Conservation (phyloP, 805 yeast genomes). For the Starmerella kuoi region DNA sequence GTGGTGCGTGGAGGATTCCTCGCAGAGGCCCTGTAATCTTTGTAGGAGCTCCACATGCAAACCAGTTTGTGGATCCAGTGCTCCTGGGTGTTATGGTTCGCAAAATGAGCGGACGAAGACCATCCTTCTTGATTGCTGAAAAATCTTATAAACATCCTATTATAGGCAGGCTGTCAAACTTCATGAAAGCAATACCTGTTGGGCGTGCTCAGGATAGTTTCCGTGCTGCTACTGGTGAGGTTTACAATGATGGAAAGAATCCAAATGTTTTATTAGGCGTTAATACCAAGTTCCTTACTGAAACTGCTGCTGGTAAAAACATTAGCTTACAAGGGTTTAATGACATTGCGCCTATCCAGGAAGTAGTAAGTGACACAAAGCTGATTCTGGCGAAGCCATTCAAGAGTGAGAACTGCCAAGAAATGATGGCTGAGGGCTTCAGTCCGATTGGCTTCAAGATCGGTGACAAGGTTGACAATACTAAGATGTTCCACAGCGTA, state of each 20-base stretch:
- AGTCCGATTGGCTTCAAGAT: constrained; percentile 40
- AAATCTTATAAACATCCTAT: constrained; percentile 51
- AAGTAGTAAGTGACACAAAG: constrained; percentile 61
- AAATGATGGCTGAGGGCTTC: constrained; percentile 31
- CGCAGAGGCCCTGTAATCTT: constrained; percentile 73
- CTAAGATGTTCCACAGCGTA: constrained; percentile 68
- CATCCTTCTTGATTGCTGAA: constrained; percentile 77
- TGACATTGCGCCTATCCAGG: constrained; percentile 62
- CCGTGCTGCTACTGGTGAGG: constrained; percentile 51
- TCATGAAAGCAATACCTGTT: constrained; percentile 80
- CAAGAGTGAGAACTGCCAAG: constrained; percentile 29
- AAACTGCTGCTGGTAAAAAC: constrained; percentile 33
- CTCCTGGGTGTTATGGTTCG: constrained; percentile 73
- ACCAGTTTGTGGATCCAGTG: constrained; percentile 79
- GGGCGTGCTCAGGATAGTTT: constrained; percentile 84
- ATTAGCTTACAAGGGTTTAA: constrained; percentile 52
- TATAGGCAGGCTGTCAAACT: constrained; percentile 64
- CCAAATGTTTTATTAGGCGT: constrained; percentile 47
- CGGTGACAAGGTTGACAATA: constrained; percentile 80
- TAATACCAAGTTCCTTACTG: constrained; percentile 54
- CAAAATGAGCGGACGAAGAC: constrained; percentile 50
- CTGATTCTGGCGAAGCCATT: constrained; percentile 59
- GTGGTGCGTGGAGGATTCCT: constrained; percentile 71
- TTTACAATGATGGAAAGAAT: constrained; percentile 44
- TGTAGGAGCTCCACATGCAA: constrained; percentile 97